These are phyloP conservation scores for Biscogniauxia marginata DNA, from an alignment of 2,329 filamentous ascomycete species.

Conservation along the genomic window DNA sequence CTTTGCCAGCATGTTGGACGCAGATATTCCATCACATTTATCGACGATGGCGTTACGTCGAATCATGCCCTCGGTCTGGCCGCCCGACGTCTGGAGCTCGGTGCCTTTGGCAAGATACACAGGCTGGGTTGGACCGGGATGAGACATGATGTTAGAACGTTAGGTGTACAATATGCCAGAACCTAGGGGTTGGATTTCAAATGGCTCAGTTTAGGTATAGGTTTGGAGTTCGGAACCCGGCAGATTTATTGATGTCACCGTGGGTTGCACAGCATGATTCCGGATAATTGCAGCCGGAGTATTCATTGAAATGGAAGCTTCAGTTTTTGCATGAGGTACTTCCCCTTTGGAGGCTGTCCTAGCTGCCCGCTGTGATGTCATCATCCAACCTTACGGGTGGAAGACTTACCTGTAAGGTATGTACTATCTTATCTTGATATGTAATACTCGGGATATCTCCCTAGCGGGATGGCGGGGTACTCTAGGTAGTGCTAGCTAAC, in stretches of 20 bases:
- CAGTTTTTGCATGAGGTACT: background rate
- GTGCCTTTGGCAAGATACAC: constrained; percentile 37
- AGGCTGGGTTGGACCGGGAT: constrained; percentile 26
- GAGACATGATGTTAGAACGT: constrained; percentile 15
- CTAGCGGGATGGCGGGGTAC: background rate
- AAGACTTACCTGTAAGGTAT: no score
- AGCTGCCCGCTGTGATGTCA: background rate
- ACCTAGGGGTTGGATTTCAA: background rate
- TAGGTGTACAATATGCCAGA: background rate
- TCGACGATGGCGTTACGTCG: constrained; percentile 46
- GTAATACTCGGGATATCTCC: background rate
- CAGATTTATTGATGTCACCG: background rate
- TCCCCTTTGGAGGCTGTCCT: background rate
- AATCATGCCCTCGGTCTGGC: constrained; percentile 53
- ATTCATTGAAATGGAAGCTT: background rate
- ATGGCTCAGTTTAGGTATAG: background rate
- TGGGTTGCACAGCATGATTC: background rate
- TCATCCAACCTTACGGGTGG: background rate
- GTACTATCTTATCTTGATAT: background rate
- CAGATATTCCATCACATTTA: constrained; percentile 47
- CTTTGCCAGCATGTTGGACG: constrained; percentile 47
- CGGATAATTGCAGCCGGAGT: background rate
- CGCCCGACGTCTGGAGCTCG: constrained; percentile 38
- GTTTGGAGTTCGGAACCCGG: background rate
- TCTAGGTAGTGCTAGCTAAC: background rate